phyloP scores from a whole-genome alignment of 129 eudicot genomes.

The Pseudognaphalium luteoalbum region DNA sequence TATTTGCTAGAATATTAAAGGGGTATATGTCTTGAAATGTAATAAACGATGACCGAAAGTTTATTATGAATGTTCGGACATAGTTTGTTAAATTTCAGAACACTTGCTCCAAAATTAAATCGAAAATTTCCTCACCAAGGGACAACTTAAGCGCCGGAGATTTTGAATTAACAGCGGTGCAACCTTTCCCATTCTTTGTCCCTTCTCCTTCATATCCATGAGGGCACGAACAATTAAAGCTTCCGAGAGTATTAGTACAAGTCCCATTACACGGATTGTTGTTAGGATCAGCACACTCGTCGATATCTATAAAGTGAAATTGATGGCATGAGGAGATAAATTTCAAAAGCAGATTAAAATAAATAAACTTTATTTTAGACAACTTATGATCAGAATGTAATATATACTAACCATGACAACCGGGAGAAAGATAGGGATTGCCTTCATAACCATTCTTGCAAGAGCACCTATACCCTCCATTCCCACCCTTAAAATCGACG shows the following conservation, averaged over 20 bases:
- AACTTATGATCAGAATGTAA: no score
- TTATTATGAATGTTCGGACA: no score
- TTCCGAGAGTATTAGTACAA: neutral
- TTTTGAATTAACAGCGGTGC: neutral
- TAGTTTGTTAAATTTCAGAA: no score
- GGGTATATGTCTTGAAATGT: no score
- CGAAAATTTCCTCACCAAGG: neutral
- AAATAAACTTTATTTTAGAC: no score
- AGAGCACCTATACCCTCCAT: neutral
- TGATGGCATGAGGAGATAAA: no score
- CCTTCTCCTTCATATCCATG: neutral
- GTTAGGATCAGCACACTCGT: neutral
- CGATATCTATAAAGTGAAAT: neutral
- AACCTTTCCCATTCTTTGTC: neutral
- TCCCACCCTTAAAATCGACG: neutral
- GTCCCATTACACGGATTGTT: neutral
- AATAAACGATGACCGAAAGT: no score
- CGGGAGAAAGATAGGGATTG: neutral
- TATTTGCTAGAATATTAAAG: no score
- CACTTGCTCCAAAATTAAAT: no score
- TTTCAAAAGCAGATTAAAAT: no score
- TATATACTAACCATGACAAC: neutral
- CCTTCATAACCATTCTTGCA: neutral
- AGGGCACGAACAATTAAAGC: neutral
- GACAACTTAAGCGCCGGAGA: neutral